A percentile compares a stretch with the other conserved stretches of the same genome.
Conservation (phyloP, 2,329 filamentous ascomycete genomes). For the Colletotrichum sp. region DNA sequence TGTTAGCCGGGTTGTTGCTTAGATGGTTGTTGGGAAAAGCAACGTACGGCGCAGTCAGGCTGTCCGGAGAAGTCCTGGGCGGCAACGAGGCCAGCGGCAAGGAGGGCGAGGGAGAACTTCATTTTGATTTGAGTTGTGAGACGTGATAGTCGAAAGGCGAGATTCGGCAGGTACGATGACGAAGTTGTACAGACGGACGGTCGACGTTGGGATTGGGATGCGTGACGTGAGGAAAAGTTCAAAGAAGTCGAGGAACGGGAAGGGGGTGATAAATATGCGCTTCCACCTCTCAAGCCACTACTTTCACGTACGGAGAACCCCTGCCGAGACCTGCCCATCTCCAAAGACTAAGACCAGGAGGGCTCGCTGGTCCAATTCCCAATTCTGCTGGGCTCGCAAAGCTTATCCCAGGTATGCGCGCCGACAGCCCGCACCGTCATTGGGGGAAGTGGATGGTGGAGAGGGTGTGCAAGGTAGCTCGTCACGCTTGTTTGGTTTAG, state of each 20-base stretch:
- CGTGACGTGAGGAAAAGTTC: background rate
- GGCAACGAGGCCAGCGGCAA: constrained; percentile 39
- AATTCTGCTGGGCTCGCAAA: background rate
- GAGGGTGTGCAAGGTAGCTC: background rate
- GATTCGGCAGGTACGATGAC: background rate
- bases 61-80: constrained; percentile 41
- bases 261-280: constrained; percentile 13
- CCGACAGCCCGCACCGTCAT: background rate
- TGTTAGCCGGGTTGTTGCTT: background rate
- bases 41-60: constrained; percentile 46
- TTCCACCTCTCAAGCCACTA: background rate
- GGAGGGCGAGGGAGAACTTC: constrained; percentile 41
- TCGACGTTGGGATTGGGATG: background rate
- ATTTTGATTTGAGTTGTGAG: constrained; percentile 33
- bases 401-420: constrained; percentile 13
- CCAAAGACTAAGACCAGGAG: background rate
- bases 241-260: background rate
- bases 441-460: background rate
- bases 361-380: background rate
- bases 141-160: background rate
- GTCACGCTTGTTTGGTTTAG: background rate
- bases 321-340: background rate
- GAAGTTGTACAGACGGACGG: background rate
- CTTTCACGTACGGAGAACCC: background rate
- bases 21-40: background rate